Conservation (phyloP, 805 yeast genomes). For the Candida koratica region DNA sequence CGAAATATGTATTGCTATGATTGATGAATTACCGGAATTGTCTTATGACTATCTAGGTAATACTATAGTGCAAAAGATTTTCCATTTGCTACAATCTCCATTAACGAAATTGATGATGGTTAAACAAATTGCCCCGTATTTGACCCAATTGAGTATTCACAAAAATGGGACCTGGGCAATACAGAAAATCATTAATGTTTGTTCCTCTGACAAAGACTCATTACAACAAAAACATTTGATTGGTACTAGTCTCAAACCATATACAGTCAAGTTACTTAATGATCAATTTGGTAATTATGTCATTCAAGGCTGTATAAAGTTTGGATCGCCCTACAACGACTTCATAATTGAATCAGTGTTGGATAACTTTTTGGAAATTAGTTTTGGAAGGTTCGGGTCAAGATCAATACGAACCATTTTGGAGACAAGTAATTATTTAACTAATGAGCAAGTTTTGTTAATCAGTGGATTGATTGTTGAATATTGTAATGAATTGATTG, state of each 20-base stretch:
- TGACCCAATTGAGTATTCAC: slow-evolving; percentile 91
- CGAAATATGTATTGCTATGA: slow-evolving; percentile 76
- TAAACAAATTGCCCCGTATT: slow-evolving; percentile 66
- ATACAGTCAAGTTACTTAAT: slow-evolving; percentile 77
- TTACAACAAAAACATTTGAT: slow-evolving; percentile 53
- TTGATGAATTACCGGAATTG: slow-evolving; percentile 83
- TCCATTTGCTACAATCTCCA: slow-evolving; percentile 61
- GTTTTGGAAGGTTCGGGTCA: slow-evolving; percentile 90
- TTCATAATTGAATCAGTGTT: slow-evolving; percentile 83
- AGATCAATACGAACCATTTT: slow-evolving; percentile 91
- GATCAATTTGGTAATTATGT: slow-evolving; percentile 98
- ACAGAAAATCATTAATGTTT: slow-evolving; percentile 80
- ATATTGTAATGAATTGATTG: slow-evolving; percentile 73
- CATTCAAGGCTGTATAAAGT: slow-evolving; percentile 87
- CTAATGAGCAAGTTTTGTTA: slow-evolving; percentile 63
- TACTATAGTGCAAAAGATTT: slow-evolving; percentile 89
- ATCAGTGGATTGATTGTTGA: slow-evolving; percentile 75
- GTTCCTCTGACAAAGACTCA: slow-evolving; percentile 20
- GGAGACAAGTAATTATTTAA: slow-evolving; percentile 55
- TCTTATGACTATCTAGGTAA: slow-evolving; percentile 93
- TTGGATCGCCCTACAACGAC: slow-evolving; percentile 83
- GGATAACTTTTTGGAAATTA: slow-evolving; percentile 72
- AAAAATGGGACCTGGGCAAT: slow-evolving; percentile 99
- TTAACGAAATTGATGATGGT: slow-evolving; percentile 77
- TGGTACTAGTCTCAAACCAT: slow-evolving; percentile 68